Conservation (phyloP, 2,329 filamentous ascomycete species). For the Anthostomella pinea region DNA sequence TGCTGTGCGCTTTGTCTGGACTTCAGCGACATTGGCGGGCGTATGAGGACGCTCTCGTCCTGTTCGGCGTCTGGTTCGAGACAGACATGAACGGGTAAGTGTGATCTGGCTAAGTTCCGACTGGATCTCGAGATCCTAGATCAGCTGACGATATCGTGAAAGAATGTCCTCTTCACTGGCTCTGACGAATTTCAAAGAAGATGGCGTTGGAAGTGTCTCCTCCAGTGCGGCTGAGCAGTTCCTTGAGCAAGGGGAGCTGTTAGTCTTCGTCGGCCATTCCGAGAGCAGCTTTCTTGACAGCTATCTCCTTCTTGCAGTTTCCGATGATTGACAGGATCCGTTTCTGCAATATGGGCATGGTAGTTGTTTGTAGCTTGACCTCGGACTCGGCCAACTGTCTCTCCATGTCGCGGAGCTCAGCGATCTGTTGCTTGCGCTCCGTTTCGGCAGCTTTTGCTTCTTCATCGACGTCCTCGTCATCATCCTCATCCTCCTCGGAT, state of each 20-base stretch:
- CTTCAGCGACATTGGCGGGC: no score
- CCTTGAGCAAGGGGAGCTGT: constrained; percentile 6
- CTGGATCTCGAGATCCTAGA: no score
- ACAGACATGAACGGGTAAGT: no score
- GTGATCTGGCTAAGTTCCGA: no score
- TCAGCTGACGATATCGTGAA: no score
- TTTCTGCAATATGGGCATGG: constrained; percentile 47
- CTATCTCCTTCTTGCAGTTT: constrained; percentile 40
- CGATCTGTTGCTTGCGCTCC: constrained; percentile 54
- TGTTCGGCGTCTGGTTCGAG: no score
- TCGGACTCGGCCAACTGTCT: constrained; percentile 45
- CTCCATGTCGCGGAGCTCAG: constrained; percentile 44
- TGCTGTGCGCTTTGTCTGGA: no score
- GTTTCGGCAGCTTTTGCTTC: constrained; percentile 52
- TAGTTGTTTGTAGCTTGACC: constrained; percentile 41
- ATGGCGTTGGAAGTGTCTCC: no score
- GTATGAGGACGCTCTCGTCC: no score
- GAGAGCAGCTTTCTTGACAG: constrained; percentile 32
- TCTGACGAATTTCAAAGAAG: no score
- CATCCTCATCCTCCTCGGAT: constrained; percentile 50
- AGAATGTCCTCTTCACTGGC: no score
- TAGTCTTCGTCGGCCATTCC: constrained; percentile 31
- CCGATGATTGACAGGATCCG: constrained; percentile 50
- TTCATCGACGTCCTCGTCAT: constrained; percentile 53
- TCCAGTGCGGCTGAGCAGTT: constrained; percentile 3